Evolutionary conservation across 208 protist genomes (phyloP).

Genomic region (Leishmania tropica): DNA sequence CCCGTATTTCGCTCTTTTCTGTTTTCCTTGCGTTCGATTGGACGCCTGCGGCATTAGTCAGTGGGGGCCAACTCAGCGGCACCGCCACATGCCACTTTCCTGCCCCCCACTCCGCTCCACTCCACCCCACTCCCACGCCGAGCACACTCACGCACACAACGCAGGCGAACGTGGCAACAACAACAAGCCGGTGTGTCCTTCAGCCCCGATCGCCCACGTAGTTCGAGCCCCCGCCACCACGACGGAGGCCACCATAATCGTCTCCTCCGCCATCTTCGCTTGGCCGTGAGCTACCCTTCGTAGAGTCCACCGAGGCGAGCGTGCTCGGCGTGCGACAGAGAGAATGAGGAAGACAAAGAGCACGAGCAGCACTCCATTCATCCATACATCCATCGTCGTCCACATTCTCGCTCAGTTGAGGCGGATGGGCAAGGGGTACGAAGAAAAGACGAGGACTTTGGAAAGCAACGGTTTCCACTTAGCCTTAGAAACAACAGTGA

Average conservation of each 20-base stretch:
- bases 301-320: neutral
- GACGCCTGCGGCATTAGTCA: neutral
- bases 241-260: neutral
- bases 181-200: neutral
- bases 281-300: neutral
- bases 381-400: neutral
- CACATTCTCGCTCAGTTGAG: neutral
- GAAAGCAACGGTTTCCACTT: neutral
- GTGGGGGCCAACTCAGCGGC: neutral
- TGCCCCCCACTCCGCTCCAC: neutral
- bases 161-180: neutral
- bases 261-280: neutral
- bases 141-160: constrained; percentile 6
- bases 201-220: neutral
- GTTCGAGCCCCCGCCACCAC: neutral
- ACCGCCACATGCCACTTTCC: neutral
- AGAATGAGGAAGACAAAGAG: neutral
- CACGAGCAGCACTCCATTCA: neutral
- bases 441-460: neutral
- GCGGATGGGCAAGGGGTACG: neutral
- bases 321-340: neutral
- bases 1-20: neutral
- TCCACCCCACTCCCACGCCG: neutral
- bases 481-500: neutral
- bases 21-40: too few relatives aligned